phyloP scores from a whole-genome alignment of 192 early-diverging fungal species.

The Backusella westeae region DNA sequence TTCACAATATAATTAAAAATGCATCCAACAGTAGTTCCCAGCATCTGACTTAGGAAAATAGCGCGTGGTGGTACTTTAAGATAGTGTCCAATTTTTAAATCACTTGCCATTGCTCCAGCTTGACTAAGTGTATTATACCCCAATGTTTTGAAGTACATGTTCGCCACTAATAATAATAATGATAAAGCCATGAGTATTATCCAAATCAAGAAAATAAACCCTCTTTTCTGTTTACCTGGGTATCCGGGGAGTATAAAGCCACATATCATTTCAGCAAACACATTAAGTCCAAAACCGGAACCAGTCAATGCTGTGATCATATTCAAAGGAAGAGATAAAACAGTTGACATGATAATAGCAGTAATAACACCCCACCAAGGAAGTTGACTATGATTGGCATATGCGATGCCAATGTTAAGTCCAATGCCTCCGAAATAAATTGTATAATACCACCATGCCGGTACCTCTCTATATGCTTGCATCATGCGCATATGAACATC shows the following conservation, averaged over 20 bases:
- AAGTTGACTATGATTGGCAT: conserved; percentile 21
- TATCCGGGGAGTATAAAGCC: conserved; percentile 43
- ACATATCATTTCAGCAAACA: conserved; percentile 48
- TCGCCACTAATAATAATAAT: conserved; percentile 21
- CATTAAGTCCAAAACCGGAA: conserved; percentile 40
- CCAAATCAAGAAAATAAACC: neutral
- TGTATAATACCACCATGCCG: conserved; percentile 65
- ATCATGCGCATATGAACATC: conserved; percentile 66
- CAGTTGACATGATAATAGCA: conserved; percentile 32
- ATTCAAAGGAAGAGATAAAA: conserved; percentile 51
- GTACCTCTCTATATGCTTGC: conserved; percentile 65
- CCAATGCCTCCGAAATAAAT: conserved; percentile 48
- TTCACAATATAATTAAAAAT: conserved; percentile 38
- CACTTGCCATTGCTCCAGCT: conserved; percentile 42
- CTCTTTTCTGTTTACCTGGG: conserved; percentile 21
- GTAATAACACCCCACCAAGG: conserved; percentile 39
- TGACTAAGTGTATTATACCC: conserved; percentile 41
- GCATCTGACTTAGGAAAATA: conserved; percentile 61
- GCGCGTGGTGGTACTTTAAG: conserved; percentile 67
- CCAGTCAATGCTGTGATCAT: conserved; percentile 48
- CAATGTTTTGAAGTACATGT: conserved; percentile 55
- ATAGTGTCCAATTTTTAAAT: conserved; percentile 63
- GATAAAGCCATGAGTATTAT: too few relatives aligned
- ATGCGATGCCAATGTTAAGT: conserved; percentile 36
- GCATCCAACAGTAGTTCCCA: conserved; percentile 50